These are phyloP conservation scores for Plasmodium gonderi DNA, from an alignment of 169 alveolate species.

Conservation along the genomic window DNA sequence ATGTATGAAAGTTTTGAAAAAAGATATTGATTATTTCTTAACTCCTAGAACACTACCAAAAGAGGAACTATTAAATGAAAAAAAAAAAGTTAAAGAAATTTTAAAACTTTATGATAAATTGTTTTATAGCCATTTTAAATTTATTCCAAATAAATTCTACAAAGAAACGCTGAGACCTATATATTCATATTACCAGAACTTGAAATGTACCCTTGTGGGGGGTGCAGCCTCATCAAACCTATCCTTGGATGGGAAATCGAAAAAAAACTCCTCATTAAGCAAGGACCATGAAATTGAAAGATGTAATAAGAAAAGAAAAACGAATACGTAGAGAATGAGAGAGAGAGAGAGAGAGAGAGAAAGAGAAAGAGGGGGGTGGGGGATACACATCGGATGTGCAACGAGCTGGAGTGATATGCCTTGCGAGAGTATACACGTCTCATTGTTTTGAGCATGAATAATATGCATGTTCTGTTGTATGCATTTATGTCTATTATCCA, in stretches of 20 bases:
- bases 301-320: constrained; percentile 14
- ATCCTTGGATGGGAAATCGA: constrained; percentile 15
- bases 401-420: no score
- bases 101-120: constrained; percentile 73
- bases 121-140: constrained; percentile 68
- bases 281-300: constrained; percentile 15
- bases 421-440: not conserved
- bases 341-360: no score
- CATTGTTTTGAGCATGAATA: not conserved
- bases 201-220: constrained; percentile 32
- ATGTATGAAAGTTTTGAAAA: constrained; percentile 46
- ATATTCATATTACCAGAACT: constrained; percentile 65
- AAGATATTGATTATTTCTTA: constrained; percentile 27
- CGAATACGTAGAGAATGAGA: not conserved
- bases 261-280: constrained; percentile 6
- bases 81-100: constrained; percentile 74
- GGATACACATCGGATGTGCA: no score
- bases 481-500: not conserved
- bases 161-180: constrained; percentile 74
- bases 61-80: constrained; percentile 50
- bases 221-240: not conserved
- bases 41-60: constrained; percentile 1
- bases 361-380: no score
- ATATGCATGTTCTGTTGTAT: not conserved
- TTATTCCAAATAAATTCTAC: constrained; percentile 69